Percentiles rank a stretch among this genome's conserved stretches.
These are phyloP conservation scores for Kluyveromyces aestuarii DNA, from an alignment of 805 yeast species.

Conservation along the genomic window DNA sequence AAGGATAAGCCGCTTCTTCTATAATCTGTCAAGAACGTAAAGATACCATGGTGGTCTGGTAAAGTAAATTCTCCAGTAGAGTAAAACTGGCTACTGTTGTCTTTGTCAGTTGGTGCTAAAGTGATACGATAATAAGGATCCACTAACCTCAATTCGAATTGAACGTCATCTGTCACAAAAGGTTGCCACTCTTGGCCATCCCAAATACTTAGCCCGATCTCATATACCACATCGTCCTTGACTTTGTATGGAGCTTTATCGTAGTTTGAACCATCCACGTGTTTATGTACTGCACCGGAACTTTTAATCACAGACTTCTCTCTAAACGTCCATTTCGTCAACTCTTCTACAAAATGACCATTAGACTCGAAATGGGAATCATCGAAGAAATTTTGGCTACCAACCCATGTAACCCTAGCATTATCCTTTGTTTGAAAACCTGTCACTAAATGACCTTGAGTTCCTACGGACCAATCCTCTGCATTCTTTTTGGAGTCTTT, in stretches of 20 bases:
- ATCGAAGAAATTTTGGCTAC: constrained; percentile 49
- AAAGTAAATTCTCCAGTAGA: constrained; percentile 48
- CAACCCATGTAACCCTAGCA: constrained; percentile 76
- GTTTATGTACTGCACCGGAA: constrained; percentile 45
- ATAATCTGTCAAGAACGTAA: constrained; percentile 74
- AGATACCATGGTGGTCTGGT: constrained; percentile 97
- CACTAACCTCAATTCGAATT: constrained; percentile 78
- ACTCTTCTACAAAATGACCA: constrained; percentile 34
- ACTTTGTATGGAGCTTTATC: constrained; percentile 53
- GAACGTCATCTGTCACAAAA: constrained; percentile 52
- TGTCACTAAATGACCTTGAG: constrained; percentile 66
- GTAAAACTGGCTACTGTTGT: constrained; percentile 40
- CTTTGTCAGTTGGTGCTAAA: constrained; percentile 37
- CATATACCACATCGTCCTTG: constrained; percentile 57
- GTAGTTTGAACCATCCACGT: constrained; percentile 35
- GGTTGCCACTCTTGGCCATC: constrained; percentile 61
- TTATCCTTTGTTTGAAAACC: constrained; percentile 74
- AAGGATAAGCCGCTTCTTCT: constrained; percentile 67
- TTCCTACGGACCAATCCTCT: constrained; percentile 70
- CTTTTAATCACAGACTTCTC: constrained; percentile 54
- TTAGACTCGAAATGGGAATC: constrained; percentile 29
- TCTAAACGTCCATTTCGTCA: constrained; percentile 67
- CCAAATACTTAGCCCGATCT: constrained; percentile 41
- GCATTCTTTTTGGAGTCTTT: constrained; percentile 45
- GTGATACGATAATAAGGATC: constrained; percentile 90